Conservation (phyloP, 1,284 basidiomycete genomes). For the Trametes pubescens region DNA sequence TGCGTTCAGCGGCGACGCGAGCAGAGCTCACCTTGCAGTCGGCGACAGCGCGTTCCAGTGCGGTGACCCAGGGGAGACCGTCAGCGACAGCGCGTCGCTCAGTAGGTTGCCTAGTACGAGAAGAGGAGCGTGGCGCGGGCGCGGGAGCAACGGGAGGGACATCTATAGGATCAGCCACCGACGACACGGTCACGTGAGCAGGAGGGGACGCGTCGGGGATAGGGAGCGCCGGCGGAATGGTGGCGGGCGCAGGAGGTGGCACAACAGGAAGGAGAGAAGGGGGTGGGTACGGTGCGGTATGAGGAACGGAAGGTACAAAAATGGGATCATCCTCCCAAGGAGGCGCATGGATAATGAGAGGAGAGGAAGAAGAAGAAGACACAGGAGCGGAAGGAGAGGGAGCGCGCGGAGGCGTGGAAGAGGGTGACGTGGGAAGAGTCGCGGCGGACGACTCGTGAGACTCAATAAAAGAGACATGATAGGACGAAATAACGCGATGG, state of each 20-base stretch:
- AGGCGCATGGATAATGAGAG: not conserved
- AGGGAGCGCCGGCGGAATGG: not conserved
- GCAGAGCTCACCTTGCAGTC: slow-evolving; percentile 1
- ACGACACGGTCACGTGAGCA: not conserved
- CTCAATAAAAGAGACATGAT: slow-evolving; percentile 43
- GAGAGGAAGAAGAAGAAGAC: not conserved
- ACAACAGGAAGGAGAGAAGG: not conserved
- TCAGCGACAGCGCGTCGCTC: not conserved
- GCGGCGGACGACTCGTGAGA: slow-evolving; percentile 15
- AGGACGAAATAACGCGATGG: slow-evolving; percentile 33
- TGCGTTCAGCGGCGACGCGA: slow-evolving; percentile 6
- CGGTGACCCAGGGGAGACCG: slow-evolving; percentile 7
- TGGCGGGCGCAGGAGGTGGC: not conserved
- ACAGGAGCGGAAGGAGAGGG: not conserved
- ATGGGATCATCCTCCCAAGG: not conserved
- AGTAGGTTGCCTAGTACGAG: not conserved
- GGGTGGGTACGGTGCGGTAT: not conserved
- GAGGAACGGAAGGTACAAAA: not conserved
- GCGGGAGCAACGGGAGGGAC: not conserved
- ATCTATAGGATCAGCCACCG: not conserved
- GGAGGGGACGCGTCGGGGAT: not conserved
- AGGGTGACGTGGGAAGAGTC: not conserved
- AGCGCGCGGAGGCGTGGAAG: not conserved
- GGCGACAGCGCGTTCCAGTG: slow-evolving; percentile 12
- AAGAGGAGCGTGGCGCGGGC: not conserved